phyloP scores from a whole-genome alignment of 495 filamentous ascomycete species.

The Xylaria palmicola region DNA sequence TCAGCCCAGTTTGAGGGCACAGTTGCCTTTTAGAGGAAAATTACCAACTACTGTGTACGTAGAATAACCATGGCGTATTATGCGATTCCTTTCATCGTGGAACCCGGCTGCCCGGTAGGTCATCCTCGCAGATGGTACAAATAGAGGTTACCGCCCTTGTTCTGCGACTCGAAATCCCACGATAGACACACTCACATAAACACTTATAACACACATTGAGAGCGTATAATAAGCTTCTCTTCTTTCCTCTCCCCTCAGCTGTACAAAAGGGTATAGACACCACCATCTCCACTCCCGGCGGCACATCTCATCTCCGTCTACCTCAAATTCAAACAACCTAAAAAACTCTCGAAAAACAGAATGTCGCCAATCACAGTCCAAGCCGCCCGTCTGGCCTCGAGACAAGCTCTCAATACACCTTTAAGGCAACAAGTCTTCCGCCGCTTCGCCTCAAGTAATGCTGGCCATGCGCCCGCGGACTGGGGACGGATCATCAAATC shows the following conservation, averaged over 20 bases:
- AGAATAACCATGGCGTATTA: neutral
- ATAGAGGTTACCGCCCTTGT: neutral
- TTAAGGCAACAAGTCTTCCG: slow-evolving; percentile 15
- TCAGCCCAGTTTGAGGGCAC: neutral
- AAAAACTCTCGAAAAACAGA: neutral
- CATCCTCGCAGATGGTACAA: neutral
- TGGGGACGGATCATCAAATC: slow-evolving; percentile 25
- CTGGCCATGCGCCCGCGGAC: slow-evolving; percentile 11
- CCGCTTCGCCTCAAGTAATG: slow-evolving; percentile 17
- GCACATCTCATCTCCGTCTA: neutral
- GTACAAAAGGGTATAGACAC: neutral
- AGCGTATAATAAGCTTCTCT: neutral
- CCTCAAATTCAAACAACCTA: neutral
- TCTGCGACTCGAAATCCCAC: neutral
- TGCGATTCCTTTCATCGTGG: neutral
- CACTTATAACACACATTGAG: neutral
- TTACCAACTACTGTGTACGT: neutral
- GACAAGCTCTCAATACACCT: slow-evolving; percentile 3
- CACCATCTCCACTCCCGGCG: slow-evolving; percentile 4
- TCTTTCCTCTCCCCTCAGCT: neutral
- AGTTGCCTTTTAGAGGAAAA: neutral
- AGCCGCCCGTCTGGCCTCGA: slow-evolving; percentile 9
- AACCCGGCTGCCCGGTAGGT: neutral
- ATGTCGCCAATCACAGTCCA: slow-evolving; percentile 3
- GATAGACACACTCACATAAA: neutral